Evolutionary conservation across 2,329 filamentous ascomycete species (phyloP), one percentile per base, ranked within the genome.

Genomic region (Fusarium sp.): DNA sequence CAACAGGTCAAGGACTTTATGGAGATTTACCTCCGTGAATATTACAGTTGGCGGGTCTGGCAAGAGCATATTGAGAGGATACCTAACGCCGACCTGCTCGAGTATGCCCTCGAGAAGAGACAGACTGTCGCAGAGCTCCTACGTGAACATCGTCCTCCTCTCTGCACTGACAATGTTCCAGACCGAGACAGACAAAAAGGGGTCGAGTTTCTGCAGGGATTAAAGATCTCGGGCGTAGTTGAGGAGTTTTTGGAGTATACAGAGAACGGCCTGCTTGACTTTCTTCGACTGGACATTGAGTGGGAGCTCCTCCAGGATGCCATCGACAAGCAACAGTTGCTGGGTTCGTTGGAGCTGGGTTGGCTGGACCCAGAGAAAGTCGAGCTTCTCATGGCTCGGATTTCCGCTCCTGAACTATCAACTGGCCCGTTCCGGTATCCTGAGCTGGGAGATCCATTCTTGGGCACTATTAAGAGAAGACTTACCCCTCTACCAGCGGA

Each of bases 281-380:
- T 81, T 50, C 42, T 81, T 15, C 60, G 63, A 11, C 38, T 81
- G 18, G 38, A 66, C 9, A 70, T 80, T 2, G 74, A 80, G 24
- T 61, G 67, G 47, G 73, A 75, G 13, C 65, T 80, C 13, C 31
- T 79, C 2, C 65, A 70, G 28, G 75, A 79, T 10, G 63, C 48
- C 15, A 39, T 76, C 30, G 77, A 79, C 30, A 51, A 41, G 18
- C 56, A 61, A 10, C 39, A 61, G 22, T 35, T 79, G 11, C 24
- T 56, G 20, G 58, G 53, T 10, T 71, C 68, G 7, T 24, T 54
- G 0, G 48, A 62, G 3, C 61, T 61, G 16, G 71, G 70, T 0
- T 77, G 74, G 71, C 31, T 77, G 26, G 35, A 75, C 31, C 18
- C 65, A 14, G 45, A 42, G 9, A 54, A 38, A 22, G 14, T 53